Evolutionary conservation across 148 eudicot species (phyloP).

Genomic region (Simmondsia chinensis): DNA sequence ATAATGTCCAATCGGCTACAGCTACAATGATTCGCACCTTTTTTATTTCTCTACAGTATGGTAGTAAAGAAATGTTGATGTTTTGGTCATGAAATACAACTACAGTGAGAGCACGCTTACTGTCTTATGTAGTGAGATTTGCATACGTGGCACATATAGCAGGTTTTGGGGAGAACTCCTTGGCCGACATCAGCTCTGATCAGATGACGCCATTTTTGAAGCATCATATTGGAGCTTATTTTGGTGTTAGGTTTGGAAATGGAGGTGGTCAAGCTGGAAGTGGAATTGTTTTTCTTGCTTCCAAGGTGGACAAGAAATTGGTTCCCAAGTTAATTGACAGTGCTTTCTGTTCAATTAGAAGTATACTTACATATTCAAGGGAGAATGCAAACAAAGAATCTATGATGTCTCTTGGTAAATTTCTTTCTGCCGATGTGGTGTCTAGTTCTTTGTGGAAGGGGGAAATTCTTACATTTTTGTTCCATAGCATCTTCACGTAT

Average conservation of each 20-base stretch:
- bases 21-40: constrained; percentile 18
- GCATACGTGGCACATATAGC: constrained; percentile 21
- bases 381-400: constrained; percentile 4
- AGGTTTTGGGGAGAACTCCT: constrained; percentile 5
- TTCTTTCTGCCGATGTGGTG: constrained; percentile 12
- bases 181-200: constrained; percentile 2
- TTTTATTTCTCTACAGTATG: constrained; percentile 18
- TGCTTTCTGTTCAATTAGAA: constrained; percentile 23
- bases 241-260: constrained; percentile 6
- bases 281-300: background rate
- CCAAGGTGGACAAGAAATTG: constrained; percentile 11
- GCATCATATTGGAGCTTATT: constrained; percentile 20
- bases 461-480: constrained; percentile 8
- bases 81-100: constrained; percentile 21
- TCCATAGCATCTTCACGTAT: constrained; percentile 13
- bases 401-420: constrained; percentile 10
- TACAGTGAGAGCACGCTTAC: constrained; percentile 16
- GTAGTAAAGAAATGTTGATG: constrained; percentile 14
- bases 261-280: background rate
- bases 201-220: constrained; percentile 20
- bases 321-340: constrained; percentile 12
- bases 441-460: constrained; percentile 22
- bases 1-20: constrained; percentile 29
- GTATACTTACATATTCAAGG: constrained; percentile 8
- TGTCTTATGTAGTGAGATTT: constrained; percentile 31